Evolutionary conservation across 2,329 filamentous ascomycete species (phyloP).

Genomic region (Sclerotiophoma versabilis): DNA sequence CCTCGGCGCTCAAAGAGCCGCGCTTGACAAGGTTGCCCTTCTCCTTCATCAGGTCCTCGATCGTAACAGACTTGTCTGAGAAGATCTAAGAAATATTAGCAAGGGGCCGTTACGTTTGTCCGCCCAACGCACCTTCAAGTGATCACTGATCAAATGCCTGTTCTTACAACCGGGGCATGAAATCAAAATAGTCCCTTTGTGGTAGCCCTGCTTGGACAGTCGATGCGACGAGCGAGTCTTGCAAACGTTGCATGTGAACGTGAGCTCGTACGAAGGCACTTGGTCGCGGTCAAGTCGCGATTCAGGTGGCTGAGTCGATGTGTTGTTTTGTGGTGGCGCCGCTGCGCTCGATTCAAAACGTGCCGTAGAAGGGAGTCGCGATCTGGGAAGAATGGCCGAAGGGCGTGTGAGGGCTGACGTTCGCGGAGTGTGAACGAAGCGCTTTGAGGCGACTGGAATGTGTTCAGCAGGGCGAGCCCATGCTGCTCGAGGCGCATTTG

Average conservation of each 20-base stretch:
- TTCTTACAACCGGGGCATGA: conserved; percentile 86
- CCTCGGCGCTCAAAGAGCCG: conserved; percentile 74
- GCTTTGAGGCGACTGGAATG: conserved; percentile 36
- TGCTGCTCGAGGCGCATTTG: conserved; percentile 22
- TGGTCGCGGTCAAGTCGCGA: conserved; percentile 49
- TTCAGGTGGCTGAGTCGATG: conserved; percentile 40
- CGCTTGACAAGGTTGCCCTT: conserved; percentile 77
- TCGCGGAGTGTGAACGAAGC: conserved; percentile 40
- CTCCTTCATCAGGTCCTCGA: conserved; percentile 79
- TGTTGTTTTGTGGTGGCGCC: conserved; percentile 26
- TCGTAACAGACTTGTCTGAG: conserved; percentile 70
- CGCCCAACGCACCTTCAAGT: conserved; percentile 66
- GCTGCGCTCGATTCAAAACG: conserved; percentile 40
- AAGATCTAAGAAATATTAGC: conserved; percentile 64
- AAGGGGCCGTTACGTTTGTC: not conserved
- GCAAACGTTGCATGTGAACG: conserved; percentile 93
- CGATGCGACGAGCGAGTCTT: conserved; percentile 79
- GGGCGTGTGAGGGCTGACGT: conserved; percentile 32
- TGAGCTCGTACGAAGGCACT: conserved; percentile 80
- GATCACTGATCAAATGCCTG: conserved; percentile 90
- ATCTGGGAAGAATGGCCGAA: conserved; percentile 17
- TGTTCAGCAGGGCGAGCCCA: conserved; percentile 22
- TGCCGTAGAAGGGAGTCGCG: conserved; percentile 17
- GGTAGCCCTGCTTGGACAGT: conserved; percentile 94
- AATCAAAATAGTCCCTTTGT: conserved; percentile 86